These are phyloP conservation scores for Moelleriella libera DNA, from an alignment of 2,329 filamentous ascomycete species.

Conservation along the genomic window DNA sequence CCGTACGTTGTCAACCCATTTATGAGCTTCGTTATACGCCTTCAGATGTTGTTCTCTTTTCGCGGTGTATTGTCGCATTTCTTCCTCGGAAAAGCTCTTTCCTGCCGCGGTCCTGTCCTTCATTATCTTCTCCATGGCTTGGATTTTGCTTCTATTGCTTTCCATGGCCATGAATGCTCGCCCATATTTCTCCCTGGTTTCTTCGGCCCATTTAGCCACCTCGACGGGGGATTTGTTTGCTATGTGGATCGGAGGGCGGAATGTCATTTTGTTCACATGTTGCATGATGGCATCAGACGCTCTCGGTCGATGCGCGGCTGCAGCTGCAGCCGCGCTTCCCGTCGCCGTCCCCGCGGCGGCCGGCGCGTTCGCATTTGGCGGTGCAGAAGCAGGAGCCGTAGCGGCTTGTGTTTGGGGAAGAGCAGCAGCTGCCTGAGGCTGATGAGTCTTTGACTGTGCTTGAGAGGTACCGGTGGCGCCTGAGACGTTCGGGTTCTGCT, in stretches of 20 bases:
- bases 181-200: conserved; percentile 31
- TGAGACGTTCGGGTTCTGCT: conserved; percentile 5
- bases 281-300: conserved; percentile 29
- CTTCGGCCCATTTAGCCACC: conserved; percentile 33
- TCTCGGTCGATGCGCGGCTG: conserved; percentile 14
- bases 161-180: conserved; percentile 37
- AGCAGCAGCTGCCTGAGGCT: conserved; percentile 1
- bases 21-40: conserved; percentile 28
- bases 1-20: conserved; percentile 32
- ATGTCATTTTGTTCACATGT: conserved; percentile 33
- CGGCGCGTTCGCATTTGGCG: conserved; percentile 10
- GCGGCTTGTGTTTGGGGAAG: neutral
- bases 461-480: conserved; percentile 6
- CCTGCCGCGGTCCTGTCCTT: conserved; percentile 28
- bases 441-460: conserved; percentile 6
- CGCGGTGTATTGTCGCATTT: conserved; percentile 28
- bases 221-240: conserved; percentile 26
- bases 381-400: conserved; percentile 4
- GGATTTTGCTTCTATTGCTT: conserved; percentile 23
- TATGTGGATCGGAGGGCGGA: conserved; percentile 26
- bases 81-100: conserved; percentile 29
- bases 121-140: conserved; percentile 25
- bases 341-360: neutral
- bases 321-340: conserved; percentile 5
- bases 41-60: conserved; percentile 30